Base-by-base conservation (phyloP, 768 basidiomycete genomes). In the Mrakia frigida region DNA sequence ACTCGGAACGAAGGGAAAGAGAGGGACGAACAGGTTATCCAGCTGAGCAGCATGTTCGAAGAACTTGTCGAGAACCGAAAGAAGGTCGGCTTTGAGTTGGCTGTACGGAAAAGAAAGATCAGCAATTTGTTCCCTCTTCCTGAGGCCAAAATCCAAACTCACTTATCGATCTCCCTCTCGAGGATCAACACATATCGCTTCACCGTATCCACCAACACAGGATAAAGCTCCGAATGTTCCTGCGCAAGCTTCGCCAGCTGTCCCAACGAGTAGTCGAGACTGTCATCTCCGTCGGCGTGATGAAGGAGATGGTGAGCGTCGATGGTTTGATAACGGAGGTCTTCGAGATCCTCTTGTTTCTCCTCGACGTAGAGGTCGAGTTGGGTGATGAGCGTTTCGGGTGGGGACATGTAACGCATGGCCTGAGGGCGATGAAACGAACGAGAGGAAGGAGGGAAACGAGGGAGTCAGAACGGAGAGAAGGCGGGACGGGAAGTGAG, bases 331-430 rank as follows among this genome's bases (percentile, higher is more conserved):
- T 74, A 65, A 4, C 89, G 88, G 83, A 92, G 87, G 70, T 94
- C 92, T 81, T 91, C 90, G 81, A 92, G 91, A 81, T 97, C 94
- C 80, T 95, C 93, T 63, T 90, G 91, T 79, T 92, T 92, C 82
- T 95, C 93, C 78, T 96, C 93, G 0, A 88, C 87, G 80, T 94
- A 96, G 37, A 92, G 86, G 78, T 90, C 88, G 9, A 94, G 84
- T 80, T 95, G 94, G 0, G 86, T 90, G n/a, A 91, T 81, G n/a
- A 96, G 83, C 5, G 80, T 82, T n/a, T 91, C 92, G 10, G 92
- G 91, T 1, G 92, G 92, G 80, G 88, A 87, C 53, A 89, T 85
- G 79, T 92, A 92, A 77, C 89, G 87, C 10, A 95, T 85, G 6
- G 89, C 88, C 93, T 94, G 79, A 21, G 50, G 56, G 43, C 31